phyloP scores from a whole-genome alignment of 805 yeast genomes.

The Cyberlindnera xishuangbannaensis region DNA sequence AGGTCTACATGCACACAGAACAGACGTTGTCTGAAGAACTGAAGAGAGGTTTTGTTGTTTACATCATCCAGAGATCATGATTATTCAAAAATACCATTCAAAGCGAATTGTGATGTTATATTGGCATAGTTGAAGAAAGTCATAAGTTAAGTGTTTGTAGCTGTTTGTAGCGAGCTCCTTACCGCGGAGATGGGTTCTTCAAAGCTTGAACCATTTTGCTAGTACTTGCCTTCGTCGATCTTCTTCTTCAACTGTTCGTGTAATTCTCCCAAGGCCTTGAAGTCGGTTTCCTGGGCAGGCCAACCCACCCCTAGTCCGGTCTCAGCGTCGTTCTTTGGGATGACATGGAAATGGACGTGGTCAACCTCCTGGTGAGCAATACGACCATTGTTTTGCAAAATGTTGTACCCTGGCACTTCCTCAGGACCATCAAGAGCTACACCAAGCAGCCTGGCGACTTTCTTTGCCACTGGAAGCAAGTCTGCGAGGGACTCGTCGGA shows the following conservation, averaged over 20 bases:
- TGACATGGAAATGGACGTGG: slow-evolving; percentile 95
- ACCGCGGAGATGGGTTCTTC: not conserved
- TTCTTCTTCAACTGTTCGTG: slow-evolving; percentile 56
- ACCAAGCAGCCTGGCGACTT: slow-evolving; percentile 67
- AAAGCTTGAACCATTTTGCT: slow-evolving; percentile 1
- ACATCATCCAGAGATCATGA: slow-evolving; percentile 24
- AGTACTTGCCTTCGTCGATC: slow-evolving; percentile 23
- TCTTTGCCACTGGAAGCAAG: slow-evolving; percentile 82
- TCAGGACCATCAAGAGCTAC: slow-evolving; percentile 57
- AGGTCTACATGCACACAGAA: slow-evolving; percentile 30
- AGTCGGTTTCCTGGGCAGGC: slow-evolving; percentile 84
- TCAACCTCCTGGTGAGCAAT: slow-evolving; percentile 95
- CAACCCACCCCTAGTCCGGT: slow-evolving; percentile 87
- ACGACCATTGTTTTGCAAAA: slow-evolving; percentile 89
- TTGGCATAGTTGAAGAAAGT: too few relatives aligned
- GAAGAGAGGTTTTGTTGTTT: slow-evolving; percentile 41
- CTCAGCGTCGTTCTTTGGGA: slow-evolving; percentile 72
- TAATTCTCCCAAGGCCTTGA: slow-evolving; percentile 60
- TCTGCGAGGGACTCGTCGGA: slow-evolving; percentile 91
- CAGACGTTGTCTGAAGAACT: slow-evolving; percentile 28
- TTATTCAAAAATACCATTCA: not conserved
- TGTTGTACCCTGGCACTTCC: slow-evolving; percentile 69
- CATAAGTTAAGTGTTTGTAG: too few relatives aligned
- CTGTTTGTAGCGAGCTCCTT: too few relatives aligned
- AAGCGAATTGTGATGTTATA: too few relatives aligned